Evolutionary conservation across 768 basidiomycete genomes (phyloP).

Genomic region (Rhizopogon roseolus): DNA sequence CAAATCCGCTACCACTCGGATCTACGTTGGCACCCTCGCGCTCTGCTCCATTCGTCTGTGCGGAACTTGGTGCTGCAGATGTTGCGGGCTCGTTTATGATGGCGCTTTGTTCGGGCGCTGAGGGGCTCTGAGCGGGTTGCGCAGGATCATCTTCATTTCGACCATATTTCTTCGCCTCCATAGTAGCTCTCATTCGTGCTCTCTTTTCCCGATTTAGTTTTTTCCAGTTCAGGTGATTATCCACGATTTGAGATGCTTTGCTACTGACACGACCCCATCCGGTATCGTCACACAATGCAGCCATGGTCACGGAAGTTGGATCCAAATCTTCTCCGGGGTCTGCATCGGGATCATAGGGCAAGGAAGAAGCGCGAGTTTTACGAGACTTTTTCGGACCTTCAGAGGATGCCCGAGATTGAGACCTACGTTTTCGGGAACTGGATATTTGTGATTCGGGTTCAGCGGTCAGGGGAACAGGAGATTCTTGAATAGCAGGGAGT

Average conservation of each 20-base stretch:
- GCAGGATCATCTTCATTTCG: conserved; percentile 44
- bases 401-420: conserved; percentile 12
- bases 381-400: conserved; percentile 29
- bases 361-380: conserved; percentile 38
- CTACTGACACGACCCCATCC: conserved; percentile 77
- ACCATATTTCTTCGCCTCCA: conserved; percentile 78
- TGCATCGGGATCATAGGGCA: conserved; percentile 54
- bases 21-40: conserved; percentile 27
- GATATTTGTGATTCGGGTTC: conserved; percentile 5
- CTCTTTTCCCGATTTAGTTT: conserved; percentile 62
- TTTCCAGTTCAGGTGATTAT: conserved; percentile 72
- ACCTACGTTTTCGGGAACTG: conserved; percentile 15
- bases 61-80: conserved; percentile 12
- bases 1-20: conserved; percentile 57
- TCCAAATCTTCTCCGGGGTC: conserved; percentile 76
- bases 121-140: conserved; percentile 9
- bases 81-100: conserved; percentile 3
- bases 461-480: neutral
- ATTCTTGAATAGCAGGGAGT: neutral
- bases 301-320: conserved; percentile 83
- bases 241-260: conserved; percentile 68
- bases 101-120: conserved; percentile 6
- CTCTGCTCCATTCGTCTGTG: neutral
- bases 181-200: conserved; percentile 52
- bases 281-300: conserved; percentile 68